phyloP scores from a whole-genome alignment of 306 rosid species.

The Quercus ilex region DNA sequence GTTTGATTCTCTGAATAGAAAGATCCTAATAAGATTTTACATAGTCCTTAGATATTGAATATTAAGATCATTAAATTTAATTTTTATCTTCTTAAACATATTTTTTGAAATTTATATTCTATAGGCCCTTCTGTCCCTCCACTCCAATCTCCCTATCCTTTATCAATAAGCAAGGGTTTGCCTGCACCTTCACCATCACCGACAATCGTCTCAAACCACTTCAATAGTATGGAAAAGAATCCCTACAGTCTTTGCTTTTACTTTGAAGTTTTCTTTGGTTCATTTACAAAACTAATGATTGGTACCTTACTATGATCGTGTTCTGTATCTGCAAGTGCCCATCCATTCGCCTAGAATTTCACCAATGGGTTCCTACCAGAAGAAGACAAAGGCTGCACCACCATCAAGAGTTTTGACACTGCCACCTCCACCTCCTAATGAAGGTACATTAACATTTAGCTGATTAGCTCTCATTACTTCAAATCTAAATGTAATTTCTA shows the following conservation, averaged over 20 bases:
- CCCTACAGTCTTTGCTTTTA: constrained; percentile 9
- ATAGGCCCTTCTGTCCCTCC: constrained; percentile 55
- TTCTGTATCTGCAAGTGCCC: constrained; percentile 49
- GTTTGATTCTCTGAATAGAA: constrained; percentile 32
- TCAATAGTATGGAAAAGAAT: constrained; percentile 43
- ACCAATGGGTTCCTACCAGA: constrained; percentile 53
- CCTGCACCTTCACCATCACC: constrained; percentile 64
- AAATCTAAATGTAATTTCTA: constrained; percentile 5
- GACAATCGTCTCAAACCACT: constrained; percentile 30
- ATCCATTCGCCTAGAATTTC: constrained; percentile 55
- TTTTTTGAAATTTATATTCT: background rate
- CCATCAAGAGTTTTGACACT: constrained; percentile 56
- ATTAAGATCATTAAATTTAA: constrained; percentile 7
- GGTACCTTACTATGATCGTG: constrained; percentile 18
- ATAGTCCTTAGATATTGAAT: constrained; percentile 7
- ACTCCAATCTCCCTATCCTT: constrained; percentile 43
- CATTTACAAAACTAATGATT: constrained; percentile 6
- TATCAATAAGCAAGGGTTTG: constrained; percentile 34
- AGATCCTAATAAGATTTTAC: background rate
- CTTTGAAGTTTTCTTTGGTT: constrained; percentile 10
- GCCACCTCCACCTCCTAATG: constrained; percentile 94
- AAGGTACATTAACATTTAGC: constrained; percentile 37
- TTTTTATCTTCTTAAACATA: constrained; percentile 3
- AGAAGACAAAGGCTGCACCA: constrained; percentile 55
- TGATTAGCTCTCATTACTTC: constrained; percentile 4